Conservation (phyloP, 2,329 filamentous ascomycete genomes). For the Colletotrichum sp. region DNA sequence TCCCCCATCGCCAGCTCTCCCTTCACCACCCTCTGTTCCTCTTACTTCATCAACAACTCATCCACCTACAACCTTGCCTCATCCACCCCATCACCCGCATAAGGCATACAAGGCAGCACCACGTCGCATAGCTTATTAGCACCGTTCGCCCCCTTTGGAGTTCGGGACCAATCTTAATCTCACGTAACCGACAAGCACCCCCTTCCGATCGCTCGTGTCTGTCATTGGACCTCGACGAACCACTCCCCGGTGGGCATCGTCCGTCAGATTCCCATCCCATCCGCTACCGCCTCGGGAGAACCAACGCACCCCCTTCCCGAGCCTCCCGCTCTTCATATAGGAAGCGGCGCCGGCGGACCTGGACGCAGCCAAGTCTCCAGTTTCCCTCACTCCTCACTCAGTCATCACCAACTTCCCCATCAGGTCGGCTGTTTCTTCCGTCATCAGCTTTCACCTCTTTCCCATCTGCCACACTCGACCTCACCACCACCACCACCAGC, state of each 20-base stretch:
- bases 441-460: neutral
- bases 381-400: neutral
- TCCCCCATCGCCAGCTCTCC: neutral
- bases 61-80: neutral
- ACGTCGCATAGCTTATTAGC: neutral
- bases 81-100: neutral
- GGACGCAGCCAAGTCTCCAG: constrained; percentile 5
- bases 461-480: neutral
- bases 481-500: neutral
- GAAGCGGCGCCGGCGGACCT: constrained; percentile 1
- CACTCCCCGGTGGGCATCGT: neutral
- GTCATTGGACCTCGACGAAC: neutral
- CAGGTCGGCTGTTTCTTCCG: neutral
- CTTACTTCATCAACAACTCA: neutral
- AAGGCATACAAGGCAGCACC: neutral
- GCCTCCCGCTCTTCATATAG: constrained; percentile 17
- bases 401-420: neutral
- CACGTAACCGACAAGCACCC: constrained; percentile 4
- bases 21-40: neutral
- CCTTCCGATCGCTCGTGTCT: neutral
- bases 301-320: constrained; percentile 4
- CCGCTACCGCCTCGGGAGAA: neutral
- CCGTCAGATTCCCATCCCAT: constrained; percentile 8
- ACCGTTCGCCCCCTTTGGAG: neutral
- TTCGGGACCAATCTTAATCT: constrained; percentile 6